Conservation (phyloP, 2,329 filamentous ascomycete species). For the Aspergillus novoparasiticus region DNA sequence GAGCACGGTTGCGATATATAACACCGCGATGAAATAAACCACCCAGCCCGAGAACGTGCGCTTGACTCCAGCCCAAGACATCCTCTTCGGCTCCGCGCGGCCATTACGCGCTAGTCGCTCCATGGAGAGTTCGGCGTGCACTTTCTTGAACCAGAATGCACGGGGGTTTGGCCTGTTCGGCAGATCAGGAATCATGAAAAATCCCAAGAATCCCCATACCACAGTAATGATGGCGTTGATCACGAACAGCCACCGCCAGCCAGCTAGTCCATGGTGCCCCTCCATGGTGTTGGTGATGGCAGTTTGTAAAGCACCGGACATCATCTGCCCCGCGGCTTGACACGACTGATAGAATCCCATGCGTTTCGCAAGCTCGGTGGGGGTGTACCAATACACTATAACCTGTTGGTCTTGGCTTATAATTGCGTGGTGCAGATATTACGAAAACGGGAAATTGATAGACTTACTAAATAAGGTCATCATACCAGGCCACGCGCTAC, state of each 20-base stretch:
- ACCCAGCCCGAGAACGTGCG: constrained; percentile 3
- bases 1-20: background rate
- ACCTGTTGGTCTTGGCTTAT: background rate
- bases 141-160: constrained; percentile 1
- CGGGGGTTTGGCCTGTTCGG: constrained; percentile 31
- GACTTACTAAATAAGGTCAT: constrained; percentile 1
- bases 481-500: background rate
- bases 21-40: background rate
- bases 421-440: background rate
- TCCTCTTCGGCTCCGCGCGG: background rate
- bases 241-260: constrained; percentile 43
- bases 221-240: constrained; percentile 43
- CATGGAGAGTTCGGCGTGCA: constrained; percentile 1
- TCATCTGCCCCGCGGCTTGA: constrained; percentile 33
- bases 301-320: constrained; percentile 34
- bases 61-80: background rate
- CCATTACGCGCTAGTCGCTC: background rate
- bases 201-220: constrained; percentile 36
- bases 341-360: constrained; percentile 37
- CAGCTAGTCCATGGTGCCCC: constrained; percentile 32
- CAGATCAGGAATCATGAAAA: constrained; percentile 43
- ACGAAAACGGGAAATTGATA: background rate
- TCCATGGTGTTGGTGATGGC: constrained; percentile 36
- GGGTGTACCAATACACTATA: constrained; percentile 5
- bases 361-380: constrained; percentile 34